A percentile compares a stretch with the other conserved stretches of the same genome.
These are phyloP conservation scores for Aspergillus neoniger DNA, from an alignment of 2,329 filamentous ascomycete genomes.

Conservation along the genomic window DNA sequence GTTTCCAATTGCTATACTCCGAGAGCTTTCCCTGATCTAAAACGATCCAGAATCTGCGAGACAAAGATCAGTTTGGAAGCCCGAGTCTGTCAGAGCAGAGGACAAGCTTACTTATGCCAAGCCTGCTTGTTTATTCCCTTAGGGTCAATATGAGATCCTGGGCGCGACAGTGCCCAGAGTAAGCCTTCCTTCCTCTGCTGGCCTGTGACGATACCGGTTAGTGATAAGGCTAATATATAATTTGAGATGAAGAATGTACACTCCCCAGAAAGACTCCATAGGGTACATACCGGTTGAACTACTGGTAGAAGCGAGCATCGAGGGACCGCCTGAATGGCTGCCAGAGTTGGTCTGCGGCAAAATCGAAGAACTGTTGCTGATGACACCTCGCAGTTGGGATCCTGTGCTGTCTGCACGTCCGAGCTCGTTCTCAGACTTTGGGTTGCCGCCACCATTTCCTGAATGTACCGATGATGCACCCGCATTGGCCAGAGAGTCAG, in stretches of 20 bases:
- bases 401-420: constrained; percentile 73
- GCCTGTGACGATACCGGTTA: constrained; percentile 55
- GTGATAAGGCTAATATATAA: constrained; percentile 38
- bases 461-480: constrained; percentile 34
- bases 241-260: neutral
- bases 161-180: constrained; percentile 89
- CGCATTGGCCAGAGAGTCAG: constrained; percentile 58
- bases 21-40: constrained; percentile 94
- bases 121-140: constrained; percentile 94
- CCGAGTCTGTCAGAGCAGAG: constrained; percentile 1
- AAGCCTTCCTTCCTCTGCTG: constrained; percentile 89
- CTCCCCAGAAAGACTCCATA: neutral
- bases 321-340: constrained; percentile 22
- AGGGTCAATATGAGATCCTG: constrained; percentile 91
- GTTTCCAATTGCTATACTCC: constrained; percentile 99
- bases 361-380: constrained; percentile 49
- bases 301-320: constrained; percentile 24
- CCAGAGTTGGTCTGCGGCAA: constrained; percentile 38
- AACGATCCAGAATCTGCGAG: constrained; percentile 89
- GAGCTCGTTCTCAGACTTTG: constrained; percentile 67
- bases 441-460: constrained; percentile 50
- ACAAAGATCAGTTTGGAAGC: neutral
- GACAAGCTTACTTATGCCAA: constrained; percentile 83
- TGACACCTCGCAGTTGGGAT: constrained; percentile 62
- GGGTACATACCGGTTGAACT: constrained; percentile 44